Evolutionary conservation across 2,329 filamentous ascomycete genomes (phyloP).

Genomic region (Knoxdaviesia capensis): DNA sequence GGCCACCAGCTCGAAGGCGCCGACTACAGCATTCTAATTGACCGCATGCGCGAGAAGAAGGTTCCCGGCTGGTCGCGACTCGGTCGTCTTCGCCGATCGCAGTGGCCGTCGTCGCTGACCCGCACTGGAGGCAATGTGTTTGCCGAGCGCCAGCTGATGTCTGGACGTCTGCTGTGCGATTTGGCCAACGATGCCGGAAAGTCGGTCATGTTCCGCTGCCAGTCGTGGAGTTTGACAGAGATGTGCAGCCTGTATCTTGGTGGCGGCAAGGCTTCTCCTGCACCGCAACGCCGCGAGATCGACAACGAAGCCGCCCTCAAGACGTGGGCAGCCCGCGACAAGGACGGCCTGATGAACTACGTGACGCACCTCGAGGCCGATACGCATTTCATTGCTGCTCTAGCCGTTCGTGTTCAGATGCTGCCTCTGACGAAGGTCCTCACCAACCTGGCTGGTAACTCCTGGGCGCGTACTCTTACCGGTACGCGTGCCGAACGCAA

Average conservation of each 20-base stretch:
- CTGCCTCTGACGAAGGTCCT: slow-evolving; percentile 84
- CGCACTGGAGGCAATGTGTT: slow-evolving; percentile 82
- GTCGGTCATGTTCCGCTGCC: slow-evolving; percentile 90
- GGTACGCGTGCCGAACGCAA: slow-evolving; percentile 94
- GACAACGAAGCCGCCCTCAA: slow-evolving; percentile 77
- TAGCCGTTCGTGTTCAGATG: slow-evolving; percentile 78
- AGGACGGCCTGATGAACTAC: slow-evolving; percentile 79
- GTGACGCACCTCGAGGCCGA: slow-evolving; percentile 86
- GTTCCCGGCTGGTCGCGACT: slow-evolving; percentile 89
- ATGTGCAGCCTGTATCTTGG: slow-evolving; percentile 87
- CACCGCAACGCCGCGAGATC: slow-evolving; percentile 69
- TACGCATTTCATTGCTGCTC: slow-evolving; percentile 84
- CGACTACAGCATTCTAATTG: slow-evolving; percentile 81
- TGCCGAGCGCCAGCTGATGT: slow-evolving; percentile 72
- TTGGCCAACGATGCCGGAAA: slow-evolving; percentile 92
- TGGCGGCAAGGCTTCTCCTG: slow-evolving; percentile 26
- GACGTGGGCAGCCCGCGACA: slow-evolving; percentile 59
- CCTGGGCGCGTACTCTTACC: slow-evolving; percentile 88
- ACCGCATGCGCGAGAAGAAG: slow-evolving; percentile 71
- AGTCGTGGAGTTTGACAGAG: slow-evolving; percentile 93
- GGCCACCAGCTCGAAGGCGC: slow-evolving; percentile 95
- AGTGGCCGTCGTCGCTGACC: slow-evolving; percentile 76
- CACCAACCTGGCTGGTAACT: slow-evolving; percentile 93
- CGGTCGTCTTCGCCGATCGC: slow-evolving; percentile 59
- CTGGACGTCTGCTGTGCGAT: slow-evolving; percentile 81